These are phyloP conservation scores for Fusarium xylarioides DNA, from an alignment of 2,329 filamentous ascomycete genomes.

Conservation along the genomic window DNA sequence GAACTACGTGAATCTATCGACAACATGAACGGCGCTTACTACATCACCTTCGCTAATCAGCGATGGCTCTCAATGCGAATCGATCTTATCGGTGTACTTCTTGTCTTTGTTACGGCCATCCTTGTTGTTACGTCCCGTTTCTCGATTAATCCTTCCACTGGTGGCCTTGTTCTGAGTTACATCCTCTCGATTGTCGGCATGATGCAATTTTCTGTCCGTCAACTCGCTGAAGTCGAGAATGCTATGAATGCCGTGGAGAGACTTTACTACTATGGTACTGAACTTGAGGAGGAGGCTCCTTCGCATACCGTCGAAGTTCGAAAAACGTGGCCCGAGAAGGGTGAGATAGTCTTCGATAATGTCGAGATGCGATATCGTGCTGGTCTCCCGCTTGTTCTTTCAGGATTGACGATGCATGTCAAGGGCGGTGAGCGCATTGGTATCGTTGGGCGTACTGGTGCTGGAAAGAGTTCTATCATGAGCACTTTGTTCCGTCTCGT, in stretches of 20 bases:
- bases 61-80: constrained; percentile 89
- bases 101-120: constrained; percentile 90
- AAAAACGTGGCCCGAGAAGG: constrained; percentile 83
- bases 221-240: constrained; percentile 95
- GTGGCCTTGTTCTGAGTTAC: constrained; percentile 89
- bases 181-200: constrained; percentile 93
- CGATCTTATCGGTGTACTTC: constrained; percentile 81
- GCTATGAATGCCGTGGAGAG: constrained; percentile 98
- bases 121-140: constrained; percentile 93
- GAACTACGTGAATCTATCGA: constrained; percentile 80
- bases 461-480: constrained; percentile 87
- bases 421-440: constrained; percentile 81
- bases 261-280: constrained; percentile 85
- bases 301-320: constrained; percentile 78
- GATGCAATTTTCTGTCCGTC: constrained; percentile 94
- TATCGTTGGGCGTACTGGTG: constrained; percentile 82
- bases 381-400: constrained; percentile 76
- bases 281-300: constrained; percentile 89
- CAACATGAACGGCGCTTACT: constrained; percentile 94
- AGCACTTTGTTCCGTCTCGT: constrained; percentile 81
- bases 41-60: constrained; percentile 94
- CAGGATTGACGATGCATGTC: constrained; percentile 76
- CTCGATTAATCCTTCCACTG: constrained; percentile 82
- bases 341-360: constrained; percentile 79
- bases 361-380: constrained; percentile 82